These are phyloP conservation scores for Casaregolazyma lundiana DNA, from an alignment of 1,139 yeast species.

Conservation along the genomic window DNA sequence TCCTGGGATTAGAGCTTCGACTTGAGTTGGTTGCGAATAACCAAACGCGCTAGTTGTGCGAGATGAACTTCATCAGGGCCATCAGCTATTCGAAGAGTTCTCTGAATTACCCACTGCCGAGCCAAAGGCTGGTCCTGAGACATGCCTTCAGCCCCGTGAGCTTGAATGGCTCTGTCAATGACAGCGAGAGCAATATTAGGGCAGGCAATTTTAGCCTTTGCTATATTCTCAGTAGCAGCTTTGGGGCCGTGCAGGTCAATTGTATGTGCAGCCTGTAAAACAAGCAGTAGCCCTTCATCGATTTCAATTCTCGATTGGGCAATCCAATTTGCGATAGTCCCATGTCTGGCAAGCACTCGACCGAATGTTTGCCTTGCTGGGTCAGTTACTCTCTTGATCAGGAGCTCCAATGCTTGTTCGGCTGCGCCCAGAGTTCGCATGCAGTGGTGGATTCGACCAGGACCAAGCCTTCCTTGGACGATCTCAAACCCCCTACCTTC, in stretches of 20 bases:
- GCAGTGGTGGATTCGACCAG: conserved; percentile 72
- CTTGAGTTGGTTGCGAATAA: conserved; percentile 24
- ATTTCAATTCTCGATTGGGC: conserved; percentile 59
- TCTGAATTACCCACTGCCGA: conserved; percentile 48
- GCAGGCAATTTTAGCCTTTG: conserved; percentile 65
- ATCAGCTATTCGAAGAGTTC: conserved; percentile 66
- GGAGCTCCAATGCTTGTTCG: conserved; percentile 52
- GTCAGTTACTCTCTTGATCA: conserved; percentile 50
- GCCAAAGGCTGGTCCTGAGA: conserved; percentile 61
- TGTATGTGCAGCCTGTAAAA: conserved; percentile 61
- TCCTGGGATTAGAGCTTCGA: conserved; percentile 1
- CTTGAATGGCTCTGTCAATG: conserved; percentile 65
- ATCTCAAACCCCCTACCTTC: conserved; percentile 63
- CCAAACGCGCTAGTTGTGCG: conserved; percentile 52
- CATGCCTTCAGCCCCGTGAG: conserved; percentile 67
- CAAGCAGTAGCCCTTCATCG: conserved; percentile 54
- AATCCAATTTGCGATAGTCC: conserved; percentile 46
- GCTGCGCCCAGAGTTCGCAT: conserved; percentile 68
- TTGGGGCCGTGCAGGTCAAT: conserved; percentile 57
- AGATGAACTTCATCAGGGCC: conserved; percentile 75
- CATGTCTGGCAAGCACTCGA: conserved; percentile 49
- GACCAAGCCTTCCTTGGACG: conserved; percentile 66
- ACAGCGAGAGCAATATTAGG: conserved; percentile 54
- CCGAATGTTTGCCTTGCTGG: conserved; percentile 53
- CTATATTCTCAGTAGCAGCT: conserved; percentile 53